phyloP scores from a whole-genome alignment of 2,329 filamentous ascomycete species.

The Incumbomyces delicatus region DNA sequence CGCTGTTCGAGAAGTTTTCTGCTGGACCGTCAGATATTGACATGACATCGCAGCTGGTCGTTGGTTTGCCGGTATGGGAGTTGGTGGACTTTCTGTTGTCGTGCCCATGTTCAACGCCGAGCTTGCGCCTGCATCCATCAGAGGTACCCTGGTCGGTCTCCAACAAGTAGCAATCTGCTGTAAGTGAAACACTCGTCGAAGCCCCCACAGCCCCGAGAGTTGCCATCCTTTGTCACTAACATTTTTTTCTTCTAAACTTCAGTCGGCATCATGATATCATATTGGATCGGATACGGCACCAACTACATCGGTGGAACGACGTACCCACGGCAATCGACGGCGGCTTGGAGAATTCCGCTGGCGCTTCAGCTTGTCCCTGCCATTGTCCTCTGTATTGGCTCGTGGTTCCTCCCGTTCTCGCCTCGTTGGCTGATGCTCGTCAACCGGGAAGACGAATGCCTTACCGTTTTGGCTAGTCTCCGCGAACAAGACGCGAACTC shows the following conservation, averaged over 20 bases:
- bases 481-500: neutral
- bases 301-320: conserved; percentile 23
- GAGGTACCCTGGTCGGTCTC: conserved; percentile 50
- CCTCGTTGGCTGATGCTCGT: neutral
- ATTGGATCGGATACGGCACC: too few species aligned
- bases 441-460: neutral
- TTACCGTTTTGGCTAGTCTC: neutral
- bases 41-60: too few species aligned
- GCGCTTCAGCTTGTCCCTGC: neutral
- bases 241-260: too few species aligned
- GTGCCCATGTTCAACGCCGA: conserved; percentile 30
- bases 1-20: too few species aligned
- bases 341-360: neutral
- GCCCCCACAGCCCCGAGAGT: too few species aligned
- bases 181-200: too few species aligned
- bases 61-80: conserved; percentile 35
- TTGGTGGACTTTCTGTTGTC: conserved; percentile 39
- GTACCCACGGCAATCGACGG: neutral
- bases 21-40: too few species aligned
- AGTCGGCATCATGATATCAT: too few species aligned
- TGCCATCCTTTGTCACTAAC: too few species aligned
- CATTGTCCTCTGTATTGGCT: neutral
- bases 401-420: neutral
- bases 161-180: conserved; percentile 38
- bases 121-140: neutral